Conservation (phyloP, 73 alveolate genomes). For the Paramecium tetraurelia region DNA sequence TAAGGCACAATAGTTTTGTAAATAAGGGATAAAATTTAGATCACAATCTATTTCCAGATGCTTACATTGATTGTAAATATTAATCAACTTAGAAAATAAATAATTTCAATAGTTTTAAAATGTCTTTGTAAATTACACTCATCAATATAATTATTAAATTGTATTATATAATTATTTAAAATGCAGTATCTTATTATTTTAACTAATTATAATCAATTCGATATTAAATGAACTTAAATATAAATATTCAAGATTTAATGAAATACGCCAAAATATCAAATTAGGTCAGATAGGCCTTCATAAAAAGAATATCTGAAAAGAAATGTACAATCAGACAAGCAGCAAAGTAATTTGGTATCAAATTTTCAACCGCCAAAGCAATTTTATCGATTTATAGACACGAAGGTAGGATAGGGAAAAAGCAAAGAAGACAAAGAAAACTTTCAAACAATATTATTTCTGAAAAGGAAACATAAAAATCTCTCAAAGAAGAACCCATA, state of each 20-base stretch:
- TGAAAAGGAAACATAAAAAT: neutral
- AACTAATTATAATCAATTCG: neutral
- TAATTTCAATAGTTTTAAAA: neutral
- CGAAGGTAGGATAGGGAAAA: constrained; percentile 57
- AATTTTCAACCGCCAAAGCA: constrained; percentile 60
- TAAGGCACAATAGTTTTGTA: neutral
- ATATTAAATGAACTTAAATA: neutral
- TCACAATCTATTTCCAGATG: neutral
- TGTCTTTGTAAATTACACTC: neutral
- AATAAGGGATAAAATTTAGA: neutral
- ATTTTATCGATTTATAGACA: constrained; percentile 35
- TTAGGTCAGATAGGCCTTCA: neutral
- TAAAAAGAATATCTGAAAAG: neutral
- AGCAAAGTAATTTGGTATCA: constrained; percentile 42
- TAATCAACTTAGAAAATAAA: neutral
- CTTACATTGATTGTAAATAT: neutral
- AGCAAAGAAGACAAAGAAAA: neutral
- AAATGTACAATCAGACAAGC: constrained; percentile 26
- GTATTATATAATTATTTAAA: neutral
- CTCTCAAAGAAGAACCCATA: neutral
- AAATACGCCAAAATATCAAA: neutral
- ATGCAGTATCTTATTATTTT: neutral
- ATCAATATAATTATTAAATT: neutral
- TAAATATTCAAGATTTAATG: neutral
- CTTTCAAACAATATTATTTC: neutral